Evolutionary conservation across 2,329 filamentous ascomycete genomes (phyloP).

Genomic region (Colletotrichum sojae): DNA sequence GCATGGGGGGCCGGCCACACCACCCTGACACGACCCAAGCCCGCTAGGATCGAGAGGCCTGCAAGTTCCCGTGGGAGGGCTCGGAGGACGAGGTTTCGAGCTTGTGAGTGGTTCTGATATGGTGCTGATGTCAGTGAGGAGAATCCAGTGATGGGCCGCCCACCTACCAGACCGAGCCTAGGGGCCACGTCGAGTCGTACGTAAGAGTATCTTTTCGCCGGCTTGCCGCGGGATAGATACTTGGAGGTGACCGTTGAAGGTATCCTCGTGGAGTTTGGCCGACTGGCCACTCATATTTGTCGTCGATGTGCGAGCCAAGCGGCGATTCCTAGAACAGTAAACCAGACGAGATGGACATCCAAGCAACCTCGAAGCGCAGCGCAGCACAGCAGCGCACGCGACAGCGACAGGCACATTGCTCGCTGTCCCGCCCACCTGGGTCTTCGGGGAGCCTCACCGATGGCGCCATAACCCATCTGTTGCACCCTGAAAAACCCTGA

Average conservation of each 20-base stretch:
- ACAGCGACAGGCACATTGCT: slow-evolving; percentile 20
- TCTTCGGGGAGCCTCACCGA: slow-evolving; percentile 32
- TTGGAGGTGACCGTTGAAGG: slow-evolving; percentile 8
- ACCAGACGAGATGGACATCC: slow-evolving; percentile 20
- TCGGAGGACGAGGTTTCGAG: not conserved
- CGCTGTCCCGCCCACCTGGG: slow-evolving; percentile 33
- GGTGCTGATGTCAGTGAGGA: slow-evolving; percentile 37
- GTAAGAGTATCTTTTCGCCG: slow-evolving; percentile 35
- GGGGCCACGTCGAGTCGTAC: slow-evolving; percentile 27
- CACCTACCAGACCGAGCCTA: slow-evolving; percentile 26
- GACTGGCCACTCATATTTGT: slow-evolving; percentile 13
- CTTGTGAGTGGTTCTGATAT: slow-evolving; percentile 23
- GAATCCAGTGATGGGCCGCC: slow-evolving; percentile 32
- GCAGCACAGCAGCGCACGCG: slow-evolving; percentile 18
- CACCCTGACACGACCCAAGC: slow-evolving; percentile 37
- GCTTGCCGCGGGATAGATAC: slow-evolving; percentile 25
- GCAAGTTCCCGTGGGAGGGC: slow-evolving; percentile 32
- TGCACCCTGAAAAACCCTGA: slow-evolving; percentile 30
- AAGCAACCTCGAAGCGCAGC: slow-evolving; percentile 1
- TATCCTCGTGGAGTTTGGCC: not conserved
- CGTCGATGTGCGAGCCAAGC: not conserved
- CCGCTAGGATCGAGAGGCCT: slow-evolving; percentile 37
- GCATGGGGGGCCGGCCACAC: slow-evolving; percentile 9
- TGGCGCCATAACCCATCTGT: slow-evolving; percentile 28
- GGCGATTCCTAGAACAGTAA: slow-evolving; percentile 24